Evolutionary conservation across 495 filamentous ascomycete species (phyloP), one percentile per base, ranked within the genome.

Genomic region (Umbilicaria muhlenbergii): DNA sequence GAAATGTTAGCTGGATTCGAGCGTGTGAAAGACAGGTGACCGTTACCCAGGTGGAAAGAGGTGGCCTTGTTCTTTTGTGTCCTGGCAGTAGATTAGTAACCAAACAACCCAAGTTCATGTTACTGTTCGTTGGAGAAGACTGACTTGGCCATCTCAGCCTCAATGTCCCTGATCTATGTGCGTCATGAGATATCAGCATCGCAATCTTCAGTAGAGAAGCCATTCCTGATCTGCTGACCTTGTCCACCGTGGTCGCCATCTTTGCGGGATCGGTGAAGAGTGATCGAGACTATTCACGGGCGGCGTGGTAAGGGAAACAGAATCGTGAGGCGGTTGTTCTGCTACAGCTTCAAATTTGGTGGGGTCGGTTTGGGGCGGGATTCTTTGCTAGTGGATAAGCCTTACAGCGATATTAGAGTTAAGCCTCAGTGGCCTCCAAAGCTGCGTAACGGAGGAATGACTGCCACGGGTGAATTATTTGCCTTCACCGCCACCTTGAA

Each of bases 61-160:
- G 91, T 98, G 34, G 85, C 84, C 67, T 98, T 96, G 63, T 96
- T 96, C 67, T 95, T 96, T 61, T 96, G 91, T 54, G 88, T 96
- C 63, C 75, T 75, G 64, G 86, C 85, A 88, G 3, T 6, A 28
- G 24, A 28, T 28, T 28, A 28, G 24, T 28, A 8, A 28, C 5
- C 24, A 8, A 28, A 28, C 4, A 28, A 28, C 24, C 24, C 24
- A 28, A 28, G 8, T 28, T 10, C 8, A 8, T 28, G 8, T 28
- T 8, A 39, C 5, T n/a, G 21, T 12, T 11, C 1, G 12, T 45
- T 32, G 28, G 48, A 36, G 19, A 39, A 42, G 45, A 46, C 16
- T 35, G 34, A 65, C 68, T 57, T 69, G 75, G 81, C 67, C 68
- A 80, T 77, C 62, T 95, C 91, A 68, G 81, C 67, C 83, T 98